Percentiles rank a stretch among this genome's conserved stretches.
These are phyloP conservation scores for Lactifluus piperatus DNA, from an alignment of 768 basidiomycete genomes.

Conservation along the genomic window DNA sequence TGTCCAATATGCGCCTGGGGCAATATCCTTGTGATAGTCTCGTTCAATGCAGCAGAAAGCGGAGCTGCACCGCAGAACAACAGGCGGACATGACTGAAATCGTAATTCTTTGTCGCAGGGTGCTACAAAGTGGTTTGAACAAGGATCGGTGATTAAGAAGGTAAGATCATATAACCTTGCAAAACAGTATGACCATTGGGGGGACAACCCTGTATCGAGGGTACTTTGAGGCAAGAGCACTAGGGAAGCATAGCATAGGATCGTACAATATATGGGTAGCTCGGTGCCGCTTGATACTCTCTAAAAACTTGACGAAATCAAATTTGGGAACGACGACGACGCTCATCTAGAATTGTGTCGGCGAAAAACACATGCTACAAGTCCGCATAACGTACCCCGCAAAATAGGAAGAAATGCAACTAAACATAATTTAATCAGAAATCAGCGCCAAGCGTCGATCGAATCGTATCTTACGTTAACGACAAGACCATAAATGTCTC, in stretches of 20 bases:
- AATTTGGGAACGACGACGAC: constrained; percentile 30
- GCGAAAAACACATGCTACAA: not conserved
- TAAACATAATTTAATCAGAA: constrained; percentile 4
- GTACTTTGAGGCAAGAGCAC: not conserved
- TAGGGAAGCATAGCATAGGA: no score
- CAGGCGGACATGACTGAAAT: constrained; percentile 24
- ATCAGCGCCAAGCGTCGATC: not conserved
- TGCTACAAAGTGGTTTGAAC: constrained; percentile 17
- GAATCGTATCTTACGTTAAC: constrained; percentile 14
- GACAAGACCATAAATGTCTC: constrained; percentile 40
- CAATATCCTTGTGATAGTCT: constrained; percentile 39
- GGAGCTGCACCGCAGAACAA: constrained; percentile 31
- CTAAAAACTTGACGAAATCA: constrained; percentile 26
- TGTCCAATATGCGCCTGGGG: constrained; percentile 52
- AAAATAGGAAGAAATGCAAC: constrained; percentile 25
- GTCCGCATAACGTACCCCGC: constrained; percentile 18
- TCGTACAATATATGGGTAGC: constrained; percentile 29
- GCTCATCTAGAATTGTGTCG: constrained; percentile 20
- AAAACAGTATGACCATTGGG: constrained; percentile 26
- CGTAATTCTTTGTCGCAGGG: constrained; percentile 26
- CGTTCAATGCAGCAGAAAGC: constrained; percentile 27
- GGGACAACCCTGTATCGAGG: constrained; percentile 21
- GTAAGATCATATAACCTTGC: constrained; percentile 23
- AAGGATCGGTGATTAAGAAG: not conserved
- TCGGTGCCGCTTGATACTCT: constrained; percentile 27